Base-by-base conservation (phyloP, 1,139 yeast species). In the Yamadazyma sp. region DNA sequence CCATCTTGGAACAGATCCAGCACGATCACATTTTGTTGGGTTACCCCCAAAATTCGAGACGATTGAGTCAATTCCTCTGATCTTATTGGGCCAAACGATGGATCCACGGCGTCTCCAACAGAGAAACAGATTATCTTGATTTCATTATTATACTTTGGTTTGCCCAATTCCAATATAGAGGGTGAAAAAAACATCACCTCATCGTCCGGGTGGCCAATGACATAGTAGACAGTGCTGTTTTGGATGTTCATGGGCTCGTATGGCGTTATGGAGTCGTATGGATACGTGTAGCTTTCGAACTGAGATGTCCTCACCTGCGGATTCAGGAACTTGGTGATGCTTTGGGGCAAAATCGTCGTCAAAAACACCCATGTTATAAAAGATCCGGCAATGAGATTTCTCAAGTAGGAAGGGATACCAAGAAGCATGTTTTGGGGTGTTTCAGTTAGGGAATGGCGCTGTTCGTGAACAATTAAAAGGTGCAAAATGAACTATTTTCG, bases 131-230 rank as follows among this genome's bases (percentile, higher is more conserved):
- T 55, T 12, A 91, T 58, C 34, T 76, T 69, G 17, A 88, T 65
- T 5, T 59, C 51, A 52, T 83, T 83, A 45, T 69, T 61, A 49
- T 79, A 67, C 47, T 67, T 58, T 2, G 67, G 59, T 43, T 81
- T 77, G 25, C 66, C 48, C 40, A 82, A 53, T 47, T 78, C 84
- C 8, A 77, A 61, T 33, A 88, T 54, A 0, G 95, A 73, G 0
- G 98, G 98, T 1, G 91, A 79, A 56, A 92, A 94, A 62, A 94
- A 94, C 98, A 94, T 94, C 41, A 89, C 92, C 62, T 94, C 99
- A 59, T 94, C 99, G 61, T 94, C 99, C 0, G 99, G 99, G 61
- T 94, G 99, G 1, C 96, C 96, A 31, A 89, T 83, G 15, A 92
- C 68, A 36, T 87, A 66, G 47, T 73, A 75, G 1, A 76, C 64